phyloP scores from a whole-genome alignment of 2,329 filamentous ascomycete species.

The Penicillium sp. region DNA sequence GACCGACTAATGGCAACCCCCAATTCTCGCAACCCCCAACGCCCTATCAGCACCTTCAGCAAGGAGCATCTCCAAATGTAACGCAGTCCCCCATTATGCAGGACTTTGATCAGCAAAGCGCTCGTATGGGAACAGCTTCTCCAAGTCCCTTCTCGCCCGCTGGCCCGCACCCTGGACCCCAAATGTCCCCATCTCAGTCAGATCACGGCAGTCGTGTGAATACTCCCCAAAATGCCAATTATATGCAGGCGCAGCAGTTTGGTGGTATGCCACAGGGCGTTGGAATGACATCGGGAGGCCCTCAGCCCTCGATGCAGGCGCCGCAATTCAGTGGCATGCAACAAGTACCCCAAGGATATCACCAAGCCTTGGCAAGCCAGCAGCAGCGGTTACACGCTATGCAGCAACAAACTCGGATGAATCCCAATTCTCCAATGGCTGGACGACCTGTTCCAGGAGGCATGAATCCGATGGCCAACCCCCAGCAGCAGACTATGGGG shows the following conservation, averaged over 20 bases:
- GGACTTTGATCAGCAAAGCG: slow-evolving; percentile 62
- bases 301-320: slow-evolving; percentile 44
- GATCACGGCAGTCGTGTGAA: slow-evolving; percentile 66
- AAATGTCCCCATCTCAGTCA: slow-evolving; percentile 73
- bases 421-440: slow-evolving; percentile 41
- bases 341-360: slow-evolving; percentile 48
- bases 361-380: slow-evolving; percentile 66
- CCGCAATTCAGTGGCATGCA: slow-evolving; percentile 50
- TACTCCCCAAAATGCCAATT: slow-evolving; percentile 72
- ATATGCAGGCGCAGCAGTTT: slow-evolving; percentile 56
- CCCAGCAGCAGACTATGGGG: slow-evolving; percentile 44
- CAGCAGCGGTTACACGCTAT: slow-evolving; percentile 74
- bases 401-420: slow-evolving; percentile 70
- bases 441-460: slow-evolving; percentile 35
- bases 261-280: slow-evolving; percentile 29
- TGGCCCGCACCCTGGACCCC: slow-evolving; percentile 61
- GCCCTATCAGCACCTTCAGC: slow-evolving; percentile 78
- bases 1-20: slow-evolving; percentile 60
- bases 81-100: slow-evolving; percentile 94
- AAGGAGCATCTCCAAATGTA: slow-evolving; percentile 75
- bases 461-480: slow-evolving; percentile 42
- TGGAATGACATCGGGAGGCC: slow-evolving; percentile 41
- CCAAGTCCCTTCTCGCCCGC: slow-evolving; percentile 86
- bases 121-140: slow-evolving; percentile 85
- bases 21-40: slow-evolving; percentile 61